A percentile compares a stretch with the other conserved stretches of the same genome.
Conservation (phyloP, 208 protist genomes). For the Endotrypanum monterogeii region DNA sequence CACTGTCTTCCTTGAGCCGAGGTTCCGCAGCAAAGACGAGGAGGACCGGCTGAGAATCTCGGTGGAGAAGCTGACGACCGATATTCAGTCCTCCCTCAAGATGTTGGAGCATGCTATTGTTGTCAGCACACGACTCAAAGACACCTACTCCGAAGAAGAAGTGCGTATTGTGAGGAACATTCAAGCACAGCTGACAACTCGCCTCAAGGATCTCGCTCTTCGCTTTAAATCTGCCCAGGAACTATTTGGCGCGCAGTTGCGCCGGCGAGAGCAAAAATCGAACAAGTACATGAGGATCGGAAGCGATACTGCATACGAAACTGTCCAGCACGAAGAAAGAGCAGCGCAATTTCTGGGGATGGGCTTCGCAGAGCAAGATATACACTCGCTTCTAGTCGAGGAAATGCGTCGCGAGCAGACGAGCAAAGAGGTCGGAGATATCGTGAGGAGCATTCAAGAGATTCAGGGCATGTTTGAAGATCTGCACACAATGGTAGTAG, state of each 20-base stretch:
- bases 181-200: constrained; percentile 43
- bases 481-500: constrained; percentile 68
- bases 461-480: constrained; percentile 87
- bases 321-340: constrained; percentile 63
- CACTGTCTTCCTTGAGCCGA: constrained; percentile 44
- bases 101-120: constrained; percentile 74
- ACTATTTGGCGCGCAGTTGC: constrained; percentile 52
- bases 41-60: constrained; percentile 33
- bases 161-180: constrained; percentile 45
- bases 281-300: constrained; percentile 66
- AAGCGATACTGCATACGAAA: constrained; percentile 47
- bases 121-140: constrained; percentile 40
- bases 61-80: constrained; percentile 44
- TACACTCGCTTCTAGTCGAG: constrained; percentile 72
- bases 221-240: constrained; percentile 63
- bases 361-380: constrained; percentile 81
- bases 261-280: constrained; percentile 50
- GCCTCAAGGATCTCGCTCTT: constrained; percentile 42
- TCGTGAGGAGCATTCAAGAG: constrained; percentile 84
- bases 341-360: constrained; percentile 70
- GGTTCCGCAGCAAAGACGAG: constrained; percentile 56
- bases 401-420: constrained; percentile 60
- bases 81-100: constrained; percentile 52
- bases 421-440: constrained; percentile 76
- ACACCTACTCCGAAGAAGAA: constrained; percentile 54